Percentiles rank a stretch among this genome's conserved stretches.
Conservation (phyloP, 2,329 filamentous ascomycete species). For the Fusarium proliferatum region DNA sequence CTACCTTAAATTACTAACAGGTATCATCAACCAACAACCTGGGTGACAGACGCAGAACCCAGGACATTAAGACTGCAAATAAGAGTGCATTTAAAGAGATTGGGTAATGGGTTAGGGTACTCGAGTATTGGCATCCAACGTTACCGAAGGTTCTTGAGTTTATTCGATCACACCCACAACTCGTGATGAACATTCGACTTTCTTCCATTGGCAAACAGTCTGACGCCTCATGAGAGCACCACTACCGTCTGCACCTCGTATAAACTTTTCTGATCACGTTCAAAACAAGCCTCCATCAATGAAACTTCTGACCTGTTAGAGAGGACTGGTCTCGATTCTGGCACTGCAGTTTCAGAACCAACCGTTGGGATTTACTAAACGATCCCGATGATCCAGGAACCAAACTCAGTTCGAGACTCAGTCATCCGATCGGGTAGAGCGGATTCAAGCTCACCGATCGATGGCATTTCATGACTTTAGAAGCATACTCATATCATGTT, state of each 20-base stretch:
- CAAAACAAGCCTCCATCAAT: neutral
- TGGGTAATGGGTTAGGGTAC: no score
- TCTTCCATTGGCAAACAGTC: neutral
- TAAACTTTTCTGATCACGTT: neutral
- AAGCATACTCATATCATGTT: neutral
- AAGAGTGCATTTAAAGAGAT: neutral
- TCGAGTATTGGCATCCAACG: neutral
- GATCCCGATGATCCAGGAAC: slow-evolving; percentile 24
- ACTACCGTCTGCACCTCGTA: neutral
- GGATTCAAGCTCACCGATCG: neutral
- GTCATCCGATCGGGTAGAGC: neutral
- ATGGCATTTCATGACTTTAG: neutral
- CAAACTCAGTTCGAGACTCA: slow-evolving; percentile 6
- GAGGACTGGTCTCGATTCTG: neutral
- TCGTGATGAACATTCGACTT: neutral
- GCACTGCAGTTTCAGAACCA: slow-evolving; percentile 1
- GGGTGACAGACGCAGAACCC: neutral
- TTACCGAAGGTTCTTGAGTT: neutral
- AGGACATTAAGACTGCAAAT: neutral
- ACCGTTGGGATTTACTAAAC: slow-evolving; percentile 22
- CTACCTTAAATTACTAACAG: neutral
- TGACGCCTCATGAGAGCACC: neutral
- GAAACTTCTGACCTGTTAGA: neutral
- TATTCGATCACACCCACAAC: neutral
- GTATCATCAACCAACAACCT: neutral